Percentiles rank a stretch among this genome's conserved stretches.
phyloP scores from a whole-genome alignment of 2,329 filamentous ascomycete genomes.

The Decorospora gaudefroyi region DNA sequence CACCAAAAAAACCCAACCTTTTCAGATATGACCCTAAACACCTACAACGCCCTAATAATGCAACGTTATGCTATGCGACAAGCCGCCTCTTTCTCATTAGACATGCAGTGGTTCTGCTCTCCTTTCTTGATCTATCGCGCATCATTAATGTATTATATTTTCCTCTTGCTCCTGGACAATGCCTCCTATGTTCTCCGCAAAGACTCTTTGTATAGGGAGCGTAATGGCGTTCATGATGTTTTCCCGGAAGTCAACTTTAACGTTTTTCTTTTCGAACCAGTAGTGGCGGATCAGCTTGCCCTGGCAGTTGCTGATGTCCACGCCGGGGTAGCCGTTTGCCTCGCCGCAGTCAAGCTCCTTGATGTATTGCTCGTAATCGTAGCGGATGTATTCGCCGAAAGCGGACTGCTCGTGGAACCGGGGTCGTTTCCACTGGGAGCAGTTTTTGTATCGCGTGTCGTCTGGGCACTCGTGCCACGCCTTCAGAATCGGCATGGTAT shows the following conservation, averaged over 20 bases:
- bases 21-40: too few species aligned
- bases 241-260: slow-evolving; percentile 43
- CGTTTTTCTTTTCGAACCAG: slow-evolving; percentile 45
- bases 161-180: slow-evolving; percentile 36
- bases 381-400: slow-evolving; percentile 48
- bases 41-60: slow-evolving; percentile 31
- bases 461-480: slow-evolving; percentile 54
- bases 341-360: slow-evolving; percentile 47
- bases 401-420: slow-evolving; percentile 49
- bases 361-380: slow-evolving; percentile 47
- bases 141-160: slow-evolving; percentile 33
- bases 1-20: slow-evolving; percentile 1
- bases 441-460: slow-evolving; percentile 42
- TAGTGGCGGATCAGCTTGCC: slow-evolving; percentile 47
- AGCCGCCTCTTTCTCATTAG: slow-evolving; percentile 36
- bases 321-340: slow-evolving; percentile 47
- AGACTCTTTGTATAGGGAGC: slow-evolving; percentile 43
- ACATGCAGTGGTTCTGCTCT: slow-evolving; percentile 8
- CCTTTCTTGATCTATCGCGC: too few species aligned
- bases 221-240: slow-evolving; percentile 48
- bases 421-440: slow-evolving; percentile 47
- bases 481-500: slow-evolving; percentile 55
- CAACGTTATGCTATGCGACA: slow-evolving; percentile 30
- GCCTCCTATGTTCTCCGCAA: slow-evolving; percentile 35
- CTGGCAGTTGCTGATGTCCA: slow-evolving; percentile 43